Base-by-base conservation (phyloP, 129 eudicot genomes). In the Pseudognaphalium luteoalbum region DNA sequence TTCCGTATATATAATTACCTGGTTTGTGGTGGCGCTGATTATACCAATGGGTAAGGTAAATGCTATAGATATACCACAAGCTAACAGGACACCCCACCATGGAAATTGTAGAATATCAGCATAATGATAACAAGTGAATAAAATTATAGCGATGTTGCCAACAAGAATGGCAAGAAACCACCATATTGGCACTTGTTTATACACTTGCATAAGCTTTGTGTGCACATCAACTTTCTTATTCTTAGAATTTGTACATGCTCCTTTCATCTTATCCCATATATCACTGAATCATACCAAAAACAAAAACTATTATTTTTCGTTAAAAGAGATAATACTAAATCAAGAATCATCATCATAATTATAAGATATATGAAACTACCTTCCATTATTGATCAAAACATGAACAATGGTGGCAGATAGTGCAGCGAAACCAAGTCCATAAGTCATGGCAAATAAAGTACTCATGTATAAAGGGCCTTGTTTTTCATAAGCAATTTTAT, bases 21-120 rank as follows among this genome's bases (percentile, higher is more conserved):
- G 97, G 61, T 91, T 91, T 59, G 97, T 91, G 58, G 97, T 91
- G 60, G 97, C 97, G 41, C 56, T 2, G 51, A 91, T 86, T 73
- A 84, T 81, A 25, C 97, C 90, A 44, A 91, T 79, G 11, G 97
- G 97, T 25, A 91, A 87, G 28, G 97, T 91, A 68, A 88, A 86
- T 19, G 57, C 5, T 28, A 84, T 41, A 33, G 94, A 85, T 1
- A 88, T 54, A 10, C 39, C 87, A 50, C 87, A 85, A 44, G 97
- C 91, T 33, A 91, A 76, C 42, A 88, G 35, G 54, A 86, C 89
- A 28, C 89, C 93, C 93, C 91, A 91, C 88, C 88, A 88, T 37
- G 87, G 91, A 80, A 91, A 72, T 67, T 91, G 97, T 34, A 91
- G 86, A 5, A 71, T 57, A 14, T 86, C 82, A 2, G 78, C 65